These are phyloP conservation scores for Adansonia gregorii DNA, from an alignment of 441 rosid genomes.

Conservation along the genomic window DNA sequence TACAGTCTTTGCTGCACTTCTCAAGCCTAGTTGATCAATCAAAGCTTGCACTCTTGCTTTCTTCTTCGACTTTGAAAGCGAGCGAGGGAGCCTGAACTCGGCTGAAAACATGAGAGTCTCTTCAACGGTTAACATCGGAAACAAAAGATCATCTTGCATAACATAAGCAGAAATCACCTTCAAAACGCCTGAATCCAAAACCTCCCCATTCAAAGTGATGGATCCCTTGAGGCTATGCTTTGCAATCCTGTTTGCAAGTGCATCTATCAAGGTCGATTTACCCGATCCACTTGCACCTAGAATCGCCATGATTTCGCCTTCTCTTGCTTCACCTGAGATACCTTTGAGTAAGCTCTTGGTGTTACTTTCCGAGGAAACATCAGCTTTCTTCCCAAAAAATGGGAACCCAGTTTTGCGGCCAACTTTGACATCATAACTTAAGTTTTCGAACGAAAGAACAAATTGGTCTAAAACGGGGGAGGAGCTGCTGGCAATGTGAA, in stretches of 20 bases:
- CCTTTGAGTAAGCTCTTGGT: slow-evolving; percentile 55
- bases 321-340: slow-evolving; percentile 64
- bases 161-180: slow-evolving; percentile 89
- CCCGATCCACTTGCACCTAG: slow-evolving; percentile 83
- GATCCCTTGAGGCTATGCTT: slow-evolving; percentile 70
- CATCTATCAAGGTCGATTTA: slow-evolving; percentile 73
- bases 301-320: slow-evolving; percentile 80
- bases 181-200: slow-evolving; percentile 62
- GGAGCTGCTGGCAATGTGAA: slow-evolving; percentile 38
- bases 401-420: slow-evolving; percentile 33
- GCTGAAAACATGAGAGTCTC: slow-evolving; percentile 85
- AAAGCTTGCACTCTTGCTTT: slow-evolving; percentile 67
- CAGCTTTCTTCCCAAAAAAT: slow-evolving; percentile 24
- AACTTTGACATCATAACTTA: slow-evolving; percentile 58
- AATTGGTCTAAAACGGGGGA: slow-evolving; percentile 46
- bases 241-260: slow-evolving; percentile 65
- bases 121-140: slow-evolving; percentile 86
- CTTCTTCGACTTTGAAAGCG: slow-evolving; percentile 59
- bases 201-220: slow-evolving; percentile 71
- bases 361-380: slow-evolving; percentile 20
- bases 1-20: slow-evolving; percentile 65
- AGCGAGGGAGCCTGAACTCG: slow-evolving; percentile 73
- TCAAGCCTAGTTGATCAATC: slow-evolving; percentile 66
- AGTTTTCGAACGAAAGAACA: slow-evolving; percentile 61
- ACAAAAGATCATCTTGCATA: slow-evolving; percentile 87